Percentiles rank a stretch among this genome's conserved stretches.
phyloP scores from a whole-genome alignment of 2,329 filamentous ascomycete genomes.

The Coleophoma crateriformis region DNA sequence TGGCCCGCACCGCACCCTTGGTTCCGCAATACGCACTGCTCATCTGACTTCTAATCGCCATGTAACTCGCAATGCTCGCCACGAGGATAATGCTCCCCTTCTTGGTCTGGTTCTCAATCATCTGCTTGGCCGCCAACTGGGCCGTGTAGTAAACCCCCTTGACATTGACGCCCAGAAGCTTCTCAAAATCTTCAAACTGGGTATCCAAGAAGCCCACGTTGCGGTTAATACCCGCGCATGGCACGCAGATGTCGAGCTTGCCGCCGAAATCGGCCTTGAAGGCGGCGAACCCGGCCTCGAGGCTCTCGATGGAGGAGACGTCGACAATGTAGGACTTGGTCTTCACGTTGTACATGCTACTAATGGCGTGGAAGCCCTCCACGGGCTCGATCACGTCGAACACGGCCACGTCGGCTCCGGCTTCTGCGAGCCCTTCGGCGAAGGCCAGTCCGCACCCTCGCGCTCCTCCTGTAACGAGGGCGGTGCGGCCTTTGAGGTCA shows the following conservation, averaged over 20 bases:
- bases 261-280: constrained; percentile 26
- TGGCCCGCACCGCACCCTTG: constrained; percentile 40
- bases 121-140: constrained; percentile 29
- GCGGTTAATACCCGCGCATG: constrained; percentile 39
- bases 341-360: constrained; percentile 34
- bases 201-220: constrained; percentile 39
- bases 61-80: constrained; percentile 45
- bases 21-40: constrained; percentile 41
- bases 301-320: constrained; percentile 26
- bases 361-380: constrained; percentile 32
- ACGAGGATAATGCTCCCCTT: constrained; percentile 47
- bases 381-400: constrained; percentile 38
- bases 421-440: constrained; percentile 37
- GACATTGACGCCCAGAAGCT: constrained; percentile 41
- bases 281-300: constrained; percentile 24
- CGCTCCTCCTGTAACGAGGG: constrained; percentile 40
- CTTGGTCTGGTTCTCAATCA: constrained; percentile 37
- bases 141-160: constrained; percentile 34
- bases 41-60: constrained; percentile 42
- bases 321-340: constrained; percentile 35
- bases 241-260: constrained; percentile 36
- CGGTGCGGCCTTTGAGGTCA: constrained; percentile 38
- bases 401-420: constrained; percentile 36
- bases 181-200: constrained; percentile 33
- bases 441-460: constrained; percentile 38